Evolutionary conservation across 805 yeast genomes (phyloP), one percentile per base, ranked within the genome.

Genomic region (Saccharomycopsis babjevae): DNA sequence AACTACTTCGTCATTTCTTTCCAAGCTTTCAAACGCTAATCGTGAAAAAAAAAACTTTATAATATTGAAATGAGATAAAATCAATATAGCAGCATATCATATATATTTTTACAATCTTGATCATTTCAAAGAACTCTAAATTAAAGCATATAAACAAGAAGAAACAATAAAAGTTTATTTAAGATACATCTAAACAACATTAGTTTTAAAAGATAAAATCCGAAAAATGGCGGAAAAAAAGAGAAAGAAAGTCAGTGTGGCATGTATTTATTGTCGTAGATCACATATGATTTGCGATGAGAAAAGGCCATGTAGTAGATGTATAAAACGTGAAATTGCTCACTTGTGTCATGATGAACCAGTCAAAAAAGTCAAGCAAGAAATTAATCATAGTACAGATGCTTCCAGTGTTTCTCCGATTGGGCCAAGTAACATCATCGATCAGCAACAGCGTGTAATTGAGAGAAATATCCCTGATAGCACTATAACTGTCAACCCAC

Each of bases 221-320:
- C 5, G 34, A 11, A 16, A 36, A 18, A 34, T 39, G 57, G 22
- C 42, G 5, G 52, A 55, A 73, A 81, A 59, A 81, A 78, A 71
- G 74, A 80, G 68, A 83, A 84, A 64, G 58, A 64, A 64, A 52
- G 66, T 64, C n/a, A 58, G 25, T 34, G 56, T 61, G 20, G 96
- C 98, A 0, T 92, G 98, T 73, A 87, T 92, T 1, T 92, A 88
- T 69, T 92, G 97, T 70, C 81, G 97, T 46, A 77, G 98, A 59
- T 89, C 97, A 0, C 98, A 92, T 71, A 89, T 92, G 92, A 88
- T 90, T 36, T 92, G 98, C 73, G 96, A 91, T 71, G 86, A 84
- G 50, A 75, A 82, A 20, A 72, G 89, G 67, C 66, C 66, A 6
- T 89, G 96, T 68, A 81, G 84, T 57, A 77, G 97, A 52, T 92